These are phyloP conservation scores for Aureobasidium melanogenum DNA, from an alignment of 2,329 filamentous ascomycete genomes.

Conservation along the genomic window DNA sequence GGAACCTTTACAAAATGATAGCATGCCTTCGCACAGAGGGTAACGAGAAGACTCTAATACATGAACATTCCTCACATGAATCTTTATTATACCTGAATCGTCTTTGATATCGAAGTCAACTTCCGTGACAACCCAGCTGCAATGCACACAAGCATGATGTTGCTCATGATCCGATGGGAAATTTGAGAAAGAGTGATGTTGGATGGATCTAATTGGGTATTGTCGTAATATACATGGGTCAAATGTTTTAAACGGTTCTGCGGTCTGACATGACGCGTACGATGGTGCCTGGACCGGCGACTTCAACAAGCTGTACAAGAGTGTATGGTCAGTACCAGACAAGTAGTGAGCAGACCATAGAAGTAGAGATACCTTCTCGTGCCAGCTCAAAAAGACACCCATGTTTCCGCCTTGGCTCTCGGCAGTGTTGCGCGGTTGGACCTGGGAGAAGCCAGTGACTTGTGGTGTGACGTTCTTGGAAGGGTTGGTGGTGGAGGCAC, in stretches of 20 bases:
- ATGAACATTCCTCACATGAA: neutral
- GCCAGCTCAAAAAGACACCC: slow-evolving; percentile 97
- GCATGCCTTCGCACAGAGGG: neutral
- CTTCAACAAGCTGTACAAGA: slow-evolving; percentile 61
- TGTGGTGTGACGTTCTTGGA: slow-evolving; percentile 55
- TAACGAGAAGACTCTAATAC: neutral
- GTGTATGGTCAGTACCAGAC: slow-evolving; percentile 13
- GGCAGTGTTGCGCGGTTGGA: slow-evolving; percentile 46
- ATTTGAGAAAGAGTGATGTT: neutral
- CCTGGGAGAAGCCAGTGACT: slow-evolving; percentile 80
- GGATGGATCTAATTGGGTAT: slow-evolving; percentile 24
- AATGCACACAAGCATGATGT: neutral
- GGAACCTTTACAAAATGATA: neutral
- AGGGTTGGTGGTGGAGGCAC: slow-evolving; percentile 18
- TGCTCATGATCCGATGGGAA: neutral
- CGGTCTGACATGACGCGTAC: slow-evolving; percentile 94
- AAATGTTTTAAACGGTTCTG: slow-evolving; percentile 61
- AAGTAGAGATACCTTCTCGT: slow-evolving; percentile 61
- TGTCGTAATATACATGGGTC: slow-evolving; percentile 19
- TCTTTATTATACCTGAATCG: neutral
- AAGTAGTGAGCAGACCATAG: neutral
- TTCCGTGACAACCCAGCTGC: neutral
- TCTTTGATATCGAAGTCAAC: neutral
- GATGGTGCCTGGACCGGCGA: slow-evolving; percentile 81
- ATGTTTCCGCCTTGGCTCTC: slow-evolving; percentile 76